Evolutionary conservation across 2,329 filamentous ascomycete genomes (phyloP), one percentile per base, ranked within the genome.

Genomic region (Gliomastix tumulicola): DNA sequence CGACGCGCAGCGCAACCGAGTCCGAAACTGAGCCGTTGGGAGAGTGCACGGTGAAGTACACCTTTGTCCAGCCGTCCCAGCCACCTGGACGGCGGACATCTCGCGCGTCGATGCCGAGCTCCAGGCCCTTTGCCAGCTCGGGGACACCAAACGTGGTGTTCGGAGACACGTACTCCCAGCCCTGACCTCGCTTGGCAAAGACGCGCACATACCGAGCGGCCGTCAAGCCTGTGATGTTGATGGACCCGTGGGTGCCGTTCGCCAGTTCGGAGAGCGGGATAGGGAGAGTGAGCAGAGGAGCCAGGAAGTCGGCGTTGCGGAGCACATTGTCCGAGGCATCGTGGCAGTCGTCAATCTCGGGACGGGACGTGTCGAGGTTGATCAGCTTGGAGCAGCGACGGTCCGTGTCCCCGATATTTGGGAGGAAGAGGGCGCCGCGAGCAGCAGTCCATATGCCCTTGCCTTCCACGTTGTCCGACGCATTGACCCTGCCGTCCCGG

Each of bases 81-180:
- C 27, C 18, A 0, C 31, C 21, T 0, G 46, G 17, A n/a, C 50
- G 35, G 17, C 48, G 44, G 15, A 47, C 37, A 22, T 60, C 54
- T 4, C 59, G 52, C 0, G 45, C 57, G 41, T 65, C 62, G 7
- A 65, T 54, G 5, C 56, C 57, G 1, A 66, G 52, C 2, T 46
- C 43, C 4, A 64, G 43, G 2, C 60, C 62, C 2, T 30, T 16
- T 10, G 39, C 41, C 2, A 63, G 43, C 10, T 54, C 44, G 3
- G 36, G 36, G 4, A 49, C 44, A 4, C 39, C 47, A 41, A 65
- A 63, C 2, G 34, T 44, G 35, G 51, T 35, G 11, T 56, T 39
- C 1, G 40, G 33, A n/a, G 49, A 38, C 12, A 57, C 46, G 8
- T 53, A 40, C 4, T 32, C 30, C 58, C 58, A 62, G 7, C 44